A percentile compares a stretch with the other conserved stretches of the same genome.
Evolutionary conservation across 139 green algal species (phyloP).

Genomic region (Coelastrella sp.): DNA sequence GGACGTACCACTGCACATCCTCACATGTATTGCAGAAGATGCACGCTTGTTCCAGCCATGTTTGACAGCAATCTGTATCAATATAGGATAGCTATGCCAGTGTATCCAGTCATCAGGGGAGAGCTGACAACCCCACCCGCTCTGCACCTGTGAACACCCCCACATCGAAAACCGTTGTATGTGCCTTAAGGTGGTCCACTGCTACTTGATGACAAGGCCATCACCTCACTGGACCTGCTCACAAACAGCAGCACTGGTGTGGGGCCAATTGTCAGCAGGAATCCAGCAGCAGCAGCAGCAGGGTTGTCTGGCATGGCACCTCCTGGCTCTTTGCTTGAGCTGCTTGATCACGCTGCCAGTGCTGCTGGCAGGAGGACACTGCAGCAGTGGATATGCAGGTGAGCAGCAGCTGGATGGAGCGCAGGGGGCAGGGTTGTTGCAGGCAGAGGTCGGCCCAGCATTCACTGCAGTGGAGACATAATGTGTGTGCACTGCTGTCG

Average conservation of each 20-base stretch:
- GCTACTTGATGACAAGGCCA: constrained; percentile 24
- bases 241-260: neutral
- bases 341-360: constrained; percentile 59
- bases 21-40: no score
- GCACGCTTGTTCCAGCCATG: no score
- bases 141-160: no score
- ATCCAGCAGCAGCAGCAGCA: neutral
- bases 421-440: no score
- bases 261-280: neutral
- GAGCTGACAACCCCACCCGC: no score
- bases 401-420: neutral
- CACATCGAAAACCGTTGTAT: neutral
- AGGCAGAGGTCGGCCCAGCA: no score
- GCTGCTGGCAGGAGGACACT: constrained; percentile 54
- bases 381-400: constrained; percentile 65
- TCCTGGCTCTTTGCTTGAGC: constrained; percentile 61
- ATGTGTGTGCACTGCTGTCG: no score
- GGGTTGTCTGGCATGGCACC: neutral
- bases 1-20: no score
- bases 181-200: neutral
- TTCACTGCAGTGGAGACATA: no score
- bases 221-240: constrained; percentile 19
- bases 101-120: no score
- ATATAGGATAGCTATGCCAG: no score
- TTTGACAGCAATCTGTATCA: no score